A percentile compares a stretch with the other conserved stretches of the same genome.
Evolutionary conservation across 139 green algal genomes (phyloP).

Genomic region (Micractinium conductrix): DNA sequence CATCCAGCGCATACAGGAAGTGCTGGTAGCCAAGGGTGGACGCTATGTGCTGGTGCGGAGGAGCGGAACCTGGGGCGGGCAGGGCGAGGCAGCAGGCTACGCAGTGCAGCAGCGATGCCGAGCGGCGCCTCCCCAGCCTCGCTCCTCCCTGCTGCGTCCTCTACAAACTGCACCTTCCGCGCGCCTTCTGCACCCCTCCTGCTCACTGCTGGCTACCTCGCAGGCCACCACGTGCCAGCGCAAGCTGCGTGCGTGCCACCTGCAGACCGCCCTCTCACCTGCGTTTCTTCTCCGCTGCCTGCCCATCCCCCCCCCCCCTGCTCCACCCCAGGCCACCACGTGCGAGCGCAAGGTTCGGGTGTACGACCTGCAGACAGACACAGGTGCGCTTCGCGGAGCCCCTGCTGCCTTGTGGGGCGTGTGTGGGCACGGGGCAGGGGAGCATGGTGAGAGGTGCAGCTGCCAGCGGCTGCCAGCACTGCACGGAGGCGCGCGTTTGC

Average conservation of each 20-base stretch:
- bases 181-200: background rate
- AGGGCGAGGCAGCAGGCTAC: background rate
- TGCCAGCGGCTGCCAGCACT: no score
- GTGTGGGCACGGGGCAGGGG: no score
- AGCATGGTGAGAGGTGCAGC: no score
- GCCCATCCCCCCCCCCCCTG: background rate
- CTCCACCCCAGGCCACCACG: conserved; percentile 15
- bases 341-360: conserved; percentile 39
- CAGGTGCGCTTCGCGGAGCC: no score
- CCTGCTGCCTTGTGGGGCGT: no score
- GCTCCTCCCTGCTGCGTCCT: background rate
- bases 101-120: no score
- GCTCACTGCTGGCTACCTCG: background rate
- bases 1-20: conserved; percentile 32
- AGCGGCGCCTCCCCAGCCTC: background rate
- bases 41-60: conserved; percentile 30
- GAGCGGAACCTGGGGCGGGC: background rate
- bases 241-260: conserved; percentile 32
- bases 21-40: conserved; percentile 29
- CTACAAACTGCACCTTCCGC: background rate
- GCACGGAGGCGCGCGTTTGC: no score
- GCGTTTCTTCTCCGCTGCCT: background rate
- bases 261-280: background rate
- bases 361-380: conserved; percentile 12
- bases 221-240: conserved; percentile 37